Percentiles rank a stretch among this genome's conserved stretches.
Evolutionary conservation across 208 protist genomes (phyloP).

Genomic region (Phytomonas sp.): DNA sequence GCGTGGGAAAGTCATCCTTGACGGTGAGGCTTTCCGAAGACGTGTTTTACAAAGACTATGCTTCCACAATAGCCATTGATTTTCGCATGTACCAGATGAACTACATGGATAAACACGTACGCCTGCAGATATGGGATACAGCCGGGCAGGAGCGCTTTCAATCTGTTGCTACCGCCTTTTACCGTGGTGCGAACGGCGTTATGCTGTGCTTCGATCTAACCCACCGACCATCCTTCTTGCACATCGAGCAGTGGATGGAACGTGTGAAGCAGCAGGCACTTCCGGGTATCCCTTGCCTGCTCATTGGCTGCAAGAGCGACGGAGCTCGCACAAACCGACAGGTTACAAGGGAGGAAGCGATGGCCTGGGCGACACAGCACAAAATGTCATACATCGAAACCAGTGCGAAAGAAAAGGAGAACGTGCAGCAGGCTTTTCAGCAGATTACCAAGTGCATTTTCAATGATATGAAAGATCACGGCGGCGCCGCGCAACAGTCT

Average conservation of each 20-base stretch:
- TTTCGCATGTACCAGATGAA: constrained; percentile 88
- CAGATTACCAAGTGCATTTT: constrained; percentile 86
- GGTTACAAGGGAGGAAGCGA: constrained; percentile 82
- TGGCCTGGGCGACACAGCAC: constrained; percentile 73
- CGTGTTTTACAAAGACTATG: constrained; percentile 88
- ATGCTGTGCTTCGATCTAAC: constrained; percentile 98
- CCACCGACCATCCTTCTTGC: constrained; percentile 92
- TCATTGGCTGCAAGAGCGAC: constrained; percentile 96
- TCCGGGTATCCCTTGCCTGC: constrained; percentile 90
- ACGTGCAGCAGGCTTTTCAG: constrained; percentile 89
- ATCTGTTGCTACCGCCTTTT: constrained; percentile 90
- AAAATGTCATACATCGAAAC: constrained; percentile 88
- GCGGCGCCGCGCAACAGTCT: constrained; percentile 29
- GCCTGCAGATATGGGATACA: constrained; percentile 90
- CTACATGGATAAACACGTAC: constrained; percentile 88
- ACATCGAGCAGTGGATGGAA: constrained; percentile 97
- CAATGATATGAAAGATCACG: constrained; percentile 83
- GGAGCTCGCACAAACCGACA: constrained; percentile 79
- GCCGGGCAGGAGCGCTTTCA: constrained; percentile 90
- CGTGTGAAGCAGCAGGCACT: constrained; percentile 90
- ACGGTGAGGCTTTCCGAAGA: constrained; percentile 88
- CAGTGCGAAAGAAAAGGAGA: constrained; percentile 89
- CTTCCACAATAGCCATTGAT: constrained; percentile 85
- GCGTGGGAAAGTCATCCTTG: constrained; percentile 88
- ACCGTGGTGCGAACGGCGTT: constrained; percentile 89